phyloP scores from a whole-genome alignment of 2,329 filamentous ascomycete species.

The Xylaria sp. region DNA sequence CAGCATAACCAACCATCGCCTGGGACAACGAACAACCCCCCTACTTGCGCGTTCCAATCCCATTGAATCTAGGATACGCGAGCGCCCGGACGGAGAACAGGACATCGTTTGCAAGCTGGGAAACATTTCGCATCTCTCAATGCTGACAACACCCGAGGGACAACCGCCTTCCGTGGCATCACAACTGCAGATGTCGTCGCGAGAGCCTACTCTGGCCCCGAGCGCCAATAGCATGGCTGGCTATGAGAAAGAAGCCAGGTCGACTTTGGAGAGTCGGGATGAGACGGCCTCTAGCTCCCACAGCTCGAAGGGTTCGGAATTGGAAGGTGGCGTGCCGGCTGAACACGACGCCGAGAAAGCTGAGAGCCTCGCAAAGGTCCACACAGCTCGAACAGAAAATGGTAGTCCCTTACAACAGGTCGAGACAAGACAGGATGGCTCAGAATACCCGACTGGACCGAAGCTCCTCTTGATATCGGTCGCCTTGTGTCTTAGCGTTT shows the following conservation, averaged over 20 bases:
- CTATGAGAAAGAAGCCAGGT: slow-evolving; percentile 27
- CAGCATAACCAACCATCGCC: neutral
- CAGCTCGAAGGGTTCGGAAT: slow-evolving; percentile 20
- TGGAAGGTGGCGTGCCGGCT: slow-evolving; percentile 5
- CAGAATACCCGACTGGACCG: slow-evolving; percentile 52
- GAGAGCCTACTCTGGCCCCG: slow-evolving; percentile 30
- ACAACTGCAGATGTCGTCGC: slow-evolving; percentile 23
- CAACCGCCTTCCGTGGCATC: slow-evolving; percentile 17
- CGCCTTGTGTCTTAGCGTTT: slow-evolving; percentile 57
- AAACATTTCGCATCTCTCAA: slow-evolving; percentile 1
- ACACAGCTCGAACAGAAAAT: slow-evolving; percentile 30
- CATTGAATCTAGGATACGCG: neutral
- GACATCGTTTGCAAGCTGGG: neutral
- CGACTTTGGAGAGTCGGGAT: slow-evolving; percentile 18
- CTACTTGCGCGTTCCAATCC: neutral
- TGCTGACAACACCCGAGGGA: neutral
- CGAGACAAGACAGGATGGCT: slow-evolving; percentile 52
- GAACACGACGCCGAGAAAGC: slow-evolving; percentile 4
- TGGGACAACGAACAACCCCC: neutral
- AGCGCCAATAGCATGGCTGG: slow-evolving; percentile 19
- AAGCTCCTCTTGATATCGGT: slow-evolving; percentile 54
- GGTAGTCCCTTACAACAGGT: slow-evolving; percentile 42
- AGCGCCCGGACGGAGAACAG: neutral
- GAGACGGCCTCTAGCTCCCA: neutral
- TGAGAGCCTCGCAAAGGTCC: slow-evolving; percentile 20